These are phyloP conservation scores for Anisodus acutangulus DNA, from an alignment of 257 asterid species.

Conservation along the genomic window DNA sequence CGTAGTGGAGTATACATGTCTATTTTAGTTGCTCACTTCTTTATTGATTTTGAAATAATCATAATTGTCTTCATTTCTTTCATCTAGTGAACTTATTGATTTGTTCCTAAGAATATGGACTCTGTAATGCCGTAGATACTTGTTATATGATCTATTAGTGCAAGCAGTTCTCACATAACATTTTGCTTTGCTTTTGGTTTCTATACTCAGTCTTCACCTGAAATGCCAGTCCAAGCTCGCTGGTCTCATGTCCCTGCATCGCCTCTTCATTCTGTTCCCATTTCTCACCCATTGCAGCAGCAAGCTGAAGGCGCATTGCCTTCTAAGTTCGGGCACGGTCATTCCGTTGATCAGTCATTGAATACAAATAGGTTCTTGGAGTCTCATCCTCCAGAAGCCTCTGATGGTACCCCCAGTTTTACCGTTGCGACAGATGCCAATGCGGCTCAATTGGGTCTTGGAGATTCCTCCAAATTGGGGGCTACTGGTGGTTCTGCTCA, in stretches of 20 bases:
- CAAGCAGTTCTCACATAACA: not conserved
- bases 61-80: not conserved
- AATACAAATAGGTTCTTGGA: slow-evolving; percentile 57
- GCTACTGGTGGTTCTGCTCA: slow-evolving; percentile 48
- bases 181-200: not conserved
- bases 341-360: slow-evolving; percentile 58
- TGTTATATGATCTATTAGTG: slow-evolving; percentile 21
- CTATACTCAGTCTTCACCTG: slow-evolving; percentile 64
- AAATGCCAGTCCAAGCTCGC: slow-evolving; percentile 72
- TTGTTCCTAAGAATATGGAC: not conserved
- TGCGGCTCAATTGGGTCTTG: slow-evolving; percentile 53
- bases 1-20: not conserved
- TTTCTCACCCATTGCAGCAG: slow-evolving; percentile 69
- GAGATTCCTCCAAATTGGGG: slow-evolving; percentile 51
- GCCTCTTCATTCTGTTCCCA: slow-evolving; percentile 61
- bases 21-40: not conserved
- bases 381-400: slow-evolving; percentile 55
- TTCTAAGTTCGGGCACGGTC: slow-evolving; percentile 58
- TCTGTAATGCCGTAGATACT: not conserved
- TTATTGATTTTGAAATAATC: not conserved
- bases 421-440: slow-evolving; percentile 46
- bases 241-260: slow-evolving; percentile 83
- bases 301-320: slow-evolving; percentile 61
- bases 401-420: slow-evolving; percentile 50
- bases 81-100: not conserved